Evolutionary conservation across 2,329 filamentous ascomycete genomes (phyloP), one percentile per base, ranked within the genome.

Genomic region (Huntiella moniliformis): DNA sequence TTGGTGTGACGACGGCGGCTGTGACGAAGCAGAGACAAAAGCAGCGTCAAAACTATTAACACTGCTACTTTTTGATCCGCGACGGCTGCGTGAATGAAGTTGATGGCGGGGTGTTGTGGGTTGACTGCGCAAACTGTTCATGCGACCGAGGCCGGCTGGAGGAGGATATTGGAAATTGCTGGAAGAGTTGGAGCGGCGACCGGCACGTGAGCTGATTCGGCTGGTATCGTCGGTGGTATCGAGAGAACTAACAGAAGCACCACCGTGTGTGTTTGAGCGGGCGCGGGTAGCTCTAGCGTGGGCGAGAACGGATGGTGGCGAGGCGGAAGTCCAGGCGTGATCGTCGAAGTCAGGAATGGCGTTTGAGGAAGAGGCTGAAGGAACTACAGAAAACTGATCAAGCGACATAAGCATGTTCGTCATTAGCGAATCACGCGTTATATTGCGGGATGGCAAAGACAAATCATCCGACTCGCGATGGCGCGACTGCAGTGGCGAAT

Each of bases 331-430:
- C 51, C 51, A 52, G 15, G 47, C 43, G 12, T 50, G 50, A 16
- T 52, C 51, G 46, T 51, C 51, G 39, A 49, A 46, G n/a, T 38
- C 10, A 18, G 38, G 13, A 55, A 52, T 8, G 52, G 54, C 4
- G 50, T 39, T 37, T 54, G 53, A 36, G 55, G 54, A 48, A 46
- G 52, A 45, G 52, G 49, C 53, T 71, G 66, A 38, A 61, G 67
- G 54, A 73, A 42, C 18, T 16, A 41, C 31, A 15, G 44, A 50
- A 57, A 88, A 77, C 60, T 88, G 82, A 62, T 94, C 88, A 52
- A 98, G 77, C 36, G 87, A 94, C 53, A 91, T 69, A 50, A 96
- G 76, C 80, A 98, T 91, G 61, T 95, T 93, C 61, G 91, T 82
- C 50, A 98, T 85, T 53, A 98, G 77, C 33, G 87, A 95, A 57